Evolutionary conservation across 257 asterid genomes (phyloP).

Genomic region (Solanum sparsipilum): DNA sequence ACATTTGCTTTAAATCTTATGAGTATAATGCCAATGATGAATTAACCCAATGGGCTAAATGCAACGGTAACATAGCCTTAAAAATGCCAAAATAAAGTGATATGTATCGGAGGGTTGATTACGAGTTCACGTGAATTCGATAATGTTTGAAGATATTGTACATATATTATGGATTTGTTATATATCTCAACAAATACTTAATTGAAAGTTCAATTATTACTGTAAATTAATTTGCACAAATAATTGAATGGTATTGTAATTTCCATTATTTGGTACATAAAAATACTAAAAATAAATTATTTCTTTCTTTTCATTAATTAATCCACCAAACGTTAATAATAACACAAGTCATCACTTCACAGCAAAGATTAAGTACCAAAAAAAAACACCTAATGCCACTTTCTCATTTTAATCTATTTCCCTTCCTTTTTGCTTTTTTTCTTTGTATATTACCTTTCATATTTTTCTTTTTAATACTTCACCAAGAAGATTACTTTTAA

Average conservation of each 20-base stretch:
- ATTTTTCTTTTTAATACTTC: not conserved
- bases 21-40: not conserved
- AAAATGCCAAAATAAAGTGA: not conserved
- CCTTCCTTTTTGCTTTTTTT: not conserved
- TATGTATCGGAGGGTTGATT: not conserved
- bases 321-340: not conserved
- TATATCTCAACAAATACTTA: not conserved
- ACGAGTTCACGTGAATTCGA: accelerated
- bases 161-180: not conserved
- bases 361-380: not conserved
- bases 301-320: not conserved
- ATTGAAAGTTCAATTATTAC: not conserved
- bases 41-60: not conserved
- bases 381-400: not conserved
- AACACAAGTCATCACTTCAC: constrained; percentile 3
- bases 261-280: not conserved
- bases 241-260: not conserved
- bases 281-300: not conserved
- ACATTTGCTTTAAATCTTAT: not conserved
- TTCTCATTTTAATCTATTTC: not conserved
- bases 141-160: not conserved
- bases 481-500: not conserved
- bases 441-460: not conserved
- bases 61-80: not conserved
- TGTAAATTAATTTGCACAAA: not conserved